Percentiles rank a stretch among this genome's conserved stretches.
Evolutionary conservation across 805 yeast species (phyloP).

Genomic region (Kuraishia capsulata): DNA sequence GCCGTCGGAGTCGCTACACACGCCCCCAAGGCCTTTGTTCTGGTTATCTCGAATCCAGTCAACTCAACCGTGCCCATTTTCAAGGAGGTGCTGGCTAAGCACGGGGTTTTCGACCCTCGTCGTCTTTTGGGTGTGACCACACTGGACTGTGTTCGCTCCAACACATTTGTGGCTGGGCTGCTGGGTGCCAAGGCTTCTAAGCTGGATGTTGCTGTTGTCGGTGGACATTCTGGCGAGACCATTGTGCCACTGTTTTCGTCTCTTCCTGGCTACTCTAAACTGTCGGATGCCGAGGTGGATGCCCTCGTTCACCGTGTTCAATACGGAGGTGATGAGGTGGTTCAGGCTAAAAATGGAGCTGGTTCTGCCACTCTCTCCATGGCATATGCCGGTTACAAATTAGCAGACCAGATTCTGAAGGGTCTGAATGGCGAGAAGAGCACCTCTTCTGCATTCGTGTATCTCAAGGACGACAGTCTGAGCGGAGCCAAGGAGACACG

Average conservation of each 20-base stretch:
- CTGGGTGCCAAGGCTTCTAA: conserved; percentile 35
- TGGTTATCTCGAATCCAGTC: conserved; percentile 88
- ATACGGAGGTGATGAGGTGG: conserved; percentile 95
- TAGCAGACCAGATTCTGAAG: conserved; percentile 51
- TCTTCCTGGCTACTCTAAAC: conserved; percentile 17
- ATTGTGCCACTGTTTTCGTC: conserved; percentile 76
- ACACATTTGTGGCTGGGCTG: conserved; percentile 62
- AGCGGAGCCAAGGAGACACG: conserved; percentile 44
- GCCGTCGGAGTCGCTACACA: conserved; percentile 65
- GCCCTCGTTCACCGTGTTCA: conserved; percentile 79
- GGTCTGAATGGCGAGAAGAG: conserved; percentile 44
- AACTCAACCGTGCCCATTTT: conserved; percentile 90
- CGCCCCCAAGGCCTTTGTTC: conserved; percentile 68
- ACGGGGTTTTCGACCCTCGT: conserved; percentile 60
- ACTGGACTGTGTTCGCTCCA: conserved; percentile 80
- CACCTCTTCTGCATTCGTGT: conserved; percentile 56
- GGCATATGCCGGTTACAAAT: conserved; percentile 87
- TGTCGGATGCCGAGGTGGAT: conserved; percentile 30
- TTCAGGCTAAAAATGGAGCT: conserved; percentile 87
- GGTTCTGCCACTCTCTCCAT: conserved; percentile 90
- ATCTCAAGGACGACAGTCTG: conserved; percentile 34
- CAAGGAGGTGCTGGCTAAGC: conserved; percentile 64
- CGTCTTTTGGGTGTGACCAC: conserved; percentile 85
- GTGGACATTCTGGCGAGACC: conserved; percentile 95
- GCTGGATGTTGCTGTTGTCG: conserved; percentile 66